Evolutionary conservation across 148 eudicot species (phyloP), one percentile per base, ranked within the genome.

Genomic region (Vaccinium darrowii): DNA sequence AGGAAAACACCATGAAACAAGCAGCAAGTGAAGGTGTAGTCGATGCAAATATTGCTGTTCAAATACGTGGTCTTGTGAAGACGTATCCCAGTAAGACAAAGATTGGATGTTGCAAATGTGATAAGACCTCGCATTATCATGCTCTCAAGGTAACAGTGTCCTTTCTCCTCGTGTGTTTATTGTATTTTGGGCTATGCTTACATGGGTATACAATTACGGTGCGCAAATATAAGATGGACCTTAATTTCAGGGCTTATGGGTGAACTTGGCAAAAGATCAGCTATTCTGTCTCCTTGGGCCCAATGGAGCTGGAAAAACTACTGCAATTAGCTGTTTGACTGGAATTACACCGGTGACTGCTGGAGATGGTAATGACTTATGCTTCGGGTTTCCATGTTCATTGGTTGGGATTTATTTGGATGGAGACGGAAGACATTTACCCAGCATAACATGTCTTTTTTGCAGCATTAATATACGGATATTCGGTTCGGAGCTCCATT

Each of bases 221-320:
- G 74, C 16, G 1, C 57, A 49, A 79, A 62, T 9, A 56, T 54
- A 67, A 63, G 9, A 12, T 16, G 63, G 76, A 76, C 63, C 54
- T 78, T 62, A n/a, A 51, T 79, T 73, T 83, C 92, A 95, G 98
- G 98, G 96, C 6, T 87, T 94, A 81, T 95, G 98, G 98, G 89
- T 95, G 85, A 95, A 94, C 88, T 90, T 95, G 80, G 81, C 93
- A 25, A 92, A 93, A 86, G 94, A 97, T 88, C 99, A 95, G 82
- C 89, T 97, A 39, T 97, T 97, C 84, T 97, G 99, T 83, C 95
- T 95, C 84, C 91, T 97, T 84, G 99, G 99, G 67, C 98, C 98
- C 67, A 95, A 97, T 90, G 98, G 99, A 82, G 99, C 99, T 82
- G 99, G 99, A 57, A 97, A 97, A 91, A 95, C 99, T 81, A 97